Evolutionary conservation across 2,329 filamentous ascomycete species (phyloP), one percentile per base, ranked within the genome.

Genomic region (Aspergillus sergii): DNA sequence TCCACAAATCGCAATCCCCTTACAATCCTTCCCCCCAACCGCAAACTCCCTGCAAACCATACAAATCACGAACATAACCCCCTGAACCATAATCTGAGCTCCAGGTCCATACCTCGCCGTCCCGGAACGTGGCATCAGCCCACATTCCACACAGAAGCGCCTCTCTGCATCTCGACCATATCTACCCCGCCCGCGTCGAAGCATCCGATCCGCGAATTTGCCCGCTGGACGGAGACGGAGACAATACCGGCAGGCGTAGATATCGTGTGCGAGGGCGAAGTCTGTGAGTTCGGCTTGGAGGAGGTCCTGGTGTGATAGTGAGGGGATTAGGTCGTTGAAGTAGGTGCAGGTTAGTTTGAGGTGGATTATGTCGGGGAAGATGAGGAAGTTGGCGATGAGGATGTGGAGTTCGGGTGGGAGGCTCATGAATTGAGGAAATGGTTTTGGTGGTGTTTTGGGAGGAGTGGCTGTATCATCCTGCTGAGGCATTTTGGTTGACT

Each of bases 321-420:
- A 54, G 1, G 70, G 69, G 43, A 74, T 59, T 9, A 73, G 50
- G 8, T 63, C 12, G 61, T 69, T 61, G 48, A 78, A 71, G 64
- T 73, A 71, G 28, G 58, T 58, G 64, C 71, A 71, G 7, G 70
- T 74, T 32, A 72, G 58, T 32, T 69, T 68, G 6, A 78, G 67
- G 12, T 68, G 57, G 30, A 73, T 61, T 7, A 66, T 10, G 56
- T 74, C 72, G 36, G 71, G 69, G 58, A 75, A 68, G 2, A 51
- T 54, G 48, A 78, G 71, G 21, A 71, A 32, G 9, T 62, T 50
- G 41, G 64, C 48, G 39, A 78, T 72, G 1, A 69, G 59, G 26
- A 70, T 61, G 41, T 75, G 74, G 26, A 78, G 63, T 64, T 78
- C 76, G 0, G 73, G 67, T 12, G 76, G 76, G 4, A 78, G 70